Evolutionary conservation across 371 early-diverging fungal genomes (phyloP), one percentile per base, ranked within the genome.

Genomic region (Mortierella sp.): DNA sequence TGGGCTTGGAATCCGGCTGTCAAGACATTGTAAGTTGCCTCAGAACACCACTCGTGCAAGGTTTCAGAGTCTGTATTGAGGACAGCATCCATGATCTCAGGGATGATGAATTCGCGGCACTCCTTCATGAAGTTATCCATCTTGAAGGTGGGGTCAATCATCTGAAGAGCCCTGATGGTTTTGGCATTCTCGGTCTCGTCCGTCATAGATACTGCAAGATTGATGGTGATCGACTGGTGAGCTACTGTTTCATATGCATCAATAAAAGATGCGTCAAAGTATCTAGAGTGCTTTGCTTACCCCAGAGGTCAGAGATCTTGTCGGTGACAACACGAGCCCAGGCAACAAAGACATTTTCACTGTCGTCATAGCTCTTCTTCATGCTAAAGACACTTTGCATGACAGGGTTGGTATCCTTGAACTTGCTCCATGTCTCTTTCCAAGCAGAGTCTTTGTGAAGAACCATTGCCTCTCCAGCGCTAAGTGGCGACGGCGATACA

Each of bases 71-170:
- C 97, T 40, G 93, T 90, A 65, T 90, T 89, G 56, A 97, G 73
- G 58, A 95, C 96, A 2, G 97, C 96, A 67, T 98, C 99, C 83
- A 98, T 87, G 51, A 98, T 79, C 72, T 98, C 99, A n/a, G 99
- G 98, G 64, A 98, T 83, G 57, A 95, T 94, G 65, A 88, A 97
- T 78, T 91, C 91, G 60, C 96, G 91, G 40, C 91, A 91, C 65
- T 98, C 97, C 77, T 85, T 87, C 85, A 97, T 80, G 74, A 97
- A 98, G 29, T 73, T 82, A 41, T 97, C 96, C 71, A 94, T 83
- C 67, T 85, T 86, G 81, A 98, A 98, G 4, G 81, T 65, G 8
- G 95, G 97, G 59, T 98, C 97, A 28, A 96, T 92, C 71, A 88
- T 81, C 63, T 90, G 88, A 71, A 96, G 83, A 43, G 91, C 91